phyloP scores from a whole-genome alignment of 1,139 yeast species.

The Yamadazyma diospyri region DNA sequence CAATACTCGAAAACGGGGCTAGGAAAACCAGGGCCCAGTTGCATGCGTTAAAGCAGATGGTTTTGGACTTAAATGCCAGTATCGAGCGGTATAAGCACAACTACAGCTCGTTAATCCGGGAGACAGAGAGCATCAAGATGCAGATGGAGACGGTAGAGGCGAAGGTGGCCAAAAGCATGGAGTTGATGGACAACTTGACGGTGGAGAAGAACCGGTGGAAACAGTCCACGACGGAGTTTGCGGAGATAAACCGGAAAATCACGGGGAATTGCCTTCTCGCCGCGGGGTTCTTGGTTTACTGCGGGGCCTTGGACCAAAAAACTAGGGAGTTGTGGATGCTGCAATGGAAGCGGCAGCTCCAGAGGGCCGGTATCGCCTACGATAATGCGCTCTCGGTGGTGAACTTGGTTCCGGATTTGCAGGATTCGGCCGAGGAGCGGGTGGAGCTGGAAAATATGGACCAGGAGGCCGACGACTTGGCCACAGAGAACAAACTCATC shows the following conservation, averaged over 20 bases:
- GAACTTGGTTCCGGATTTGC: conserved; percentile 10
- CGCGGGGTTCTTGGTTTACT: conserved; percentile 60
- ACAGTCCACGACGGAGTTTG: conserved; percentile 49
- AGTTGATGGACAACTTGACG: conserved; percentile 60
- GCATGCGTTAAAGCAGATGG: conserved; percentile 80
- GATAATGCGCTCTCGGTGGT: conserved; percentile 26
- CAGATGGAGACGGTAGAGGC: conserved; percentile 64
- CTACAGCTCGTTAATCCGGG: conserved; percentile 73
- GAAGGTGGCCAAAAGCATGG: conserved; percentile 62
- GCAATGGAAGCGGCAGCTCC: conserved; percentile 42
- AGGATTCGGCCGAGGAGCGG: background rate
- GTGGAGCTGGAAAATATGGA: conserved; percentile 16
- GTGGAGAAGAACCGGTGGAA: conserved; percentile 80
- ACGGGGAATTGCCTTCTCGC: conserved; percentile 65
- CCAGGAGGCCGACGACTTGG: conserved; percentile 62
- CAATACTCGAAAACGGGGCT: conserved; percentile 55
- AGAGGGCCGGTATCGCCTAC: conserved; percentile 34
- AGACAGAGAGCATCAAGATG: conserved; percentile 67
- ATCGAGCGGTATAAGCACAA: conserved; percentile 65
- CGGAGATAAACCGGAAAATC: conserved; percentile 40
- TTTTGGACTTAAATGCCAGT: conserved; percentile 63
- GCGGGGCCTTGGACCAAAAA: conserved; percentile 59
- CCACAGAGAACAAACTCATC: conserved; percentile 61
- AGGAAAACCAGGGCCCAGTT: conserved; percentile 61
- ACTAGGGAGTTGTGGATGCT: conserved; percentile 36